phyloP scores from a whole-genome alignment of 805 yeast species.

The Lipomyces mesembrius region DNA sequence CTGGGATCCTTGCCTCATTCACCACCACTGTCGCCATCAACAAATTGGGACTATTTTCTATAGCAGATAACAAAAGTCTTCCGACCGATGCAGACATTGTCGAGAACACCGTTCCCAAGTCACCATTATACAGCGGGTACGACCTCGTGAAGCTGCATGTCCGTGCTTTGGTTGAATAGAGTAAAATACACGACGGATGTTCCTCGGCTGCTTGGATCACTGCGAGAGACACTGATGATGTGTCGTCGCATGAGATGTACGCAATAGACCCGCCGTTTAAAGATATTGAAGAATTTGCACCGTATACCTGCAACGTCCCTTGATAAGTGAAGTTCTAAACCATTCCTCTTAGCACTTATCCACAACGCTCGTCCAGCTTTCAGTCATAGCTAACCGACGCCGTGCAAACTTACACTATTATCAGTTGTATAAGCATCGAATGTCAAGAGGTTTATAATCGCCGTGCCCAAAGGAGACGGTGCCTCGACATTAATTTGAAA shows the following conservation, averaged over 20 bases:
- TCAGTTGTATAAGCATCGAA: slow-evolving; percentile 25
- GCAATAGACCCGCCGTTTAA: slow-evolving; percentile 26
- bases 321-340: slow-evolving; percentile 25
- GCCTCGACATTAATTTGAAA: slow-evolving; percentile 20
- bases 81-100: slow-evolving; percentile 22
- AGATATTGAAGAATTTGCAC: slow-evolving; percentile 23
- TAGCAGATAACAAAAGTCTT: slow-evolving; percentile 15
- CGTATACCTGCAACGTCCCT: slow-evolving; percentile 23
- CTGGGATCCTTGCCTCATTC: slow-evolving; percentile 23
- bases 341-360: slow-evolving; percentile 7
- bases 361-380: neutral
- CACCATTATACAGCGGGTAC: slow-evolving; percentile 20
- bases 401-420: slow-evolving; percentile 13
- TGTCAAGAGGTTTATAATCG: slow-evolving; percentile 26
- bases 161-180: slow-evolving; percentile 23
- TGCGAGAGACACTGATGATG: slow-evolving; percentile 20
- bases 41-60: neutral
- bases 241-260: slow-evolving; percentile 34
- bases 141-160: slow-evolving; percentile 25
- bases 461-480: slow-evolving; percentile 10
- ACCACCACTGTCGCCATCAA: slow-evolving; percentile 21
- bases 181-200: slow-evolving; percentile 25
- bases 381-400: neutral
- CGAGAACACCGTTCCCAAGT: slow-evolving; percentile 34
- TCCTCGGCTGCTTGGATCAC: slow-evolving; percentile 21